Evolutionary conservation across 2,329 filamentous ascomycete genomes (phyloP).

Genomic region (Mycocentrospora acerina): DNA sequence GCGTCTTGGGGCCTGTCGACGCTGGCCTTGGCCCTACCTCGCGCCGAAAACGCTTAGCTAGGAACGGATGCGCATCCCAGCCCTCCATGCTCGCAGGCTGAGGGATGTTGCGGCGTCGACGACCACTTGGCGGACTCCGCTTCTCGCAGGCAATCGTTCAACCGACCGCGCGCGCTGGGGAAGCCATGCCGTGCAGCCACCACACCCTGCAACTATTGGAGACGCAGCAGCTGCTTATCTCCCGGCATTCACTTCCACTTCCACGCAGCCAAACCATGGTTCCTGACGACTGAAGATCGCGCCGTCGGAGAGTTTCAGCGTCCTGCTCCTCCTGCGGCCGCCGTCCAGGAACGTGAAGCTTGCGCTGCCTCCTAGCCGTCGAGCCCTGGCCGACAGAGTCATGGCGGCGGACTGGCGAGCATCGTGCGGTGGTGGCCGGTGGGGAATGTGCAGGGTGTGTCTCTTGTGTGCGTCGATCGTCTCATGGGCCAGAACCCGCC

Average conservation of each 20-base stretch:
- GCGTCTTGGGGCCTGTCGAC: slow-evolving; percentile 23
- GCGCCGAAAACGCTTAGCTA: slow-evolving; percentile 17
- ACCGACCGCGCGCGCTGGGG: slow-evolving; percentile 13
- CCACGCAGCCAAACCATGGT: slow-evolving; percentile 13
- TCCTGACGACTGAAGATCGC: slow-evolving; percentile 14
- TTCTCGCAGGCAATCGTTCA: slow-evolving; percentile 10
- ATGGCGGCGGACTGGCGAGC: slow-evolving; percentile 22
- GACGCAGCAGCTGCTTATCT: not conserved
- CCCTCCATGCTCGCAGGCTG: slow-evolving; percentile 25
- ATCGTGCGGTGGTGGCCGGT: slow-evolving; percentile 29
- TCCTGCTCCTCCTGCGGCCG: slow-evolving; percentile 23
- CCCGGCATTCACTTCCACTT: slow-evolving; percentile 1
- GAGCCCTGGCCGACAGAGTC: slow-evolving; percentile 18
- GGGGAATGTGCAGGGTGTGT: slow-evolving; percentile 18
- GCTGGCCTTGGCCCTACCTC: slow-evolving; percentile 12
- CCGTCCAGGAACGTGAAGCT: slow-evolving; percentile 36
- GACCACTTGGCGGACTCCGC: slow-evolving; percentile 21
- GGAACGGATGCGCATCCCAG: slow-evolving; percentile 19
- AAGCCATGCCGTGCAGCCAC: slow-evolving; percentile 12
- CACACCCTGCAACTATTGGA: slow-evolving; percentile 4
- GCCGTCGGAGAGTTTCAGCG: slow-evolving; percentile 18
- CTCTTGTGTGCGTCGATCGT: slow-evolving; percentile 32
- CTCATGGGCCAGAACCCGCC: slow-evolving; percentile 40
- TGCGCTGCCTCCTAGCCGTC: slow-evolving; percentile 18
- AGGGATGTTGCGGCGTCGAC: slow-evolving; percentile 1